A percentile compares a stretch with the other conserved stretches of the same genome.
Evolutionary conservation across 2,329 filamentous ascomycete species (phyloP).

Genomic region (Xylariaceae sp.): DNA sequence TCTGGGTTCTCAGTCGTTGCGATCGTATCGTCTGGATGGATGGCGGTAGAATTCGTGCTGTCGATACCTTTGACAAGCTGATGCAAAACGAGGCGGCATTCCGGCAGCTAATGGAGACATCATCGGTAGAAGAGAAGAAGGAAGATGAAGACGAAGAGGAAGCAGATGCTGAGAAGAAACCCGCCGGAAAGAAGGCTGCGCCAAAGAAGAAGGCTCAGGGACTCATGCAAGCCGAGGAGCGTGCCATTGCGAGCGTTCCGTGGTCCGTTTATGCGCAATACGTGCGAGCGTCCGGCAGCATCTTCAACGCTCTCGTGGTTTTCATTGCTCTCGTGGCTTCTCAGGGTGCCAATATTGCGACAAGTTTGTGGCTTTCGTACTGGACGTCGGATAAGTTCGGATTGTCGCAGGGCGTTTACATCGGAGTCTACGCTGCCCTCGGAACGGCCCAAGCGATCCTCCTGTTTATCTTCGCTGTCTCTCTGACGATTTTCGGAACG

Average conservation of each 20-base stretch:
- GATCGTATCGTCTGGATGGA: constrained; percentile 95
- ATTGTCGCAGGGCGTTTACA: constrained; percentile 64
- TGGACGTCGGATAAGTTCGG: constrained; percentile 80
- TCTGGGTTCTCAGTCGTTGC: constrained; percentile 85
- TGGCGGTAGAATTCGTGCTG: constrained; percentile 71
- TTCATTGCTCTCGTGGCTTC: constrained; percentile 60
- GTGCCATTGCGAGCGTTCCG: constrained; percentile 70
- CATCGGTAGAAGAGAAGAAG: constrained; percentile 63
- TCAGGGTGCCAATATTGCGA: constrained; percentile 80
- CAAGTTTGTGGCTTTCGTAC: constrained; percentile 87
- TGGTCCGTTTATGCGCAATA: constrained; percentile 78
- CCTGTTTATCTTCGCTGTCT: constrained; percentile 75
- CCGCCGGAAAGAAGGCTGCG: constrained; percentile 43
- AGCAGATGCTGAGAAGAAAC: constrained; percentile 37
- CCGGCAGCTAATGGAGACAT: constrained; percentile 78
- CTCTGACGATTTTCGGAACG: constrained; percentile 74
- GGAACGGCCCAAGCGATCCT: constrained; percentile 66
- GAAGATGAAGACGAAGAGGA: constrained; percentile 46
- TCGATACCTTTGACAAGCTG: constrained; percentile 85
- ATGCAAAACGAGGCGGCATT: constrained; percentile 77
- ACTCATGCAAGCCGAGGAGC: constrained; percentile 65
- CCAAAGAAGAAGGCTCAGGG: constrained; percentile 54
- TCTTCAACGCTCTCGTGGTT: constrained; percentile 63
- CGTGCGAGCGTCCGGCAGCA: constrained; percentile 65
- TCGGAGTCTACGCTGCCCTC: constrained; percentile 65